Base-by-base conservation (phyloP, 257 asterid species). In the Eustoma russellianum region DNA sequence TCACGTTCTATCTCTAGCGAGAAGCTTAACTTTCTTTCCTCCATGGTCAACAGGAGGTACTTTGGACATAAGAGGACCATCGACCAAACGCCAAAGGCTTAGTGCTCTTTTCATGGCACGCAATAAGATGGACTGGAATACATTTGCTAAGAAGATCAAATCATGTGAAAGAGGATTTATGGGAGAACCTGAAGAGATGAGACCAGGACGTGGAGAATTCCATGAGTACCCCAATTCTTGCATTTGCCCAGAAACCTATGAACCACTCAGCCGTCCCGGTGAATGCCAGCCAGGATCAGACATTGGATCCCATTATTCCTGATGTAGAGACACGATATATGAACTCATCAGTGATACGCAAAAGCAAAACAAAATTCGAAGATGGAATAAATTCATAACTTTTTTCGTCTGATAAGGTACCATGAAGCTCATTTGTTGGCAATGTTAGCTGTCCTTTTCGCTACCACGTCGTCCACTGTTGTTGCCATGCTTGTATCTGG, bases 131-230 rank as follows among this genome's bases (percentile, higher is more conserved):
- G 88, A 74, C 38, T 88, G 97, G 97, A 70, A 61, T 53, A 69
- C 83, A 13, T 92, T 92, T 60, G 77, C 94, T 16, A 74, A 81
- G 66, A 92, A 83, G 79, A 89, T 88, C 46, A 92, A 81, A 71
- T 79, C 90, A 50, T 79, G 89, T 78, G 97, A 92, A 72, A 76
- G 91, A 70, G 99, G 95, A 47, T 92, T 92, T 86, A 77, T 92
- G 86, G 99, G 99, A 60, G 99, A 92, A 58, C 97, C 97, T 0
- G 95, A 88, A 28, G 97, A 92, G 87, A 76, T 77, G 71, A 83
- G 66, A 70, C 91, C 91, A 2, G 99, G 99, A 46, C 78, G 94
- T 57, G 97, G 98, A 5, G 99, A 92, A 70, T 88, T 88, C 66
- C 93, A 92, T 5, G 99, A 92, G 66, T 88, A 71, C 54, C 99